These are phyloP conservation scores for Rhipidocladum racemiflorum DNA, from an alignment of 176 grass and related monocot species.

Conservation along the genomic window DNA sequence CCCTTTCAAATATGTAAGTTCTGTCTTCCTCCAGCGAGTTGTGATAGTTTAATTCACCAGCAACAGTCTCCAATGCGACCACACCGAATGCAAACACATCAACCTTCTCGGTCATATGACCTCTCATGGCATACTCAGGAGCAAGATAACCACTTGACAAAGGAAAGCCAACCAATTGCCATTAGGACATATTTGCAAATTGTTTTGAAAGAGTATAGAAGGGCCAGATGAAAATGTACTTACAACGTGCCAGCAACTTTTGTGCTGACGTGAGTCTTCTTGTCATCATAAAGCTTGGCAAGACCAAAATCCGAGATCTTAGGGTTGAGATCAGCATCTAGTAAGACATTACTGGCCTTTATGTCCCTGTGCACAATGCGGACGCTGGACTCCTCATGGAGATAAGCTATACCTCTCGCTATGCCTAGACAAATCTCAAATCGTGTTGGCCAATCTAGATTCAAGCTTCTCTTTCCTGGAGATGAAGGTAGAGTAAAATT, in stretches of 20 bases:
- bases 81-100: constrained; percentile 84
- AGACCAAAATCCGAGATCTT: constrained; percentile 94
- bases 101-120: constrained; percentile 83
- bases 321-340: constrained; percentile 65
- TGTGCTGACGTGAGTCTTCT: constrained; percentile 80
- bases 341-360: constrained; percentile 81
- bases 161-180: neutral
- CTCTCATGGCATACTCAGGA: constrained; percentile 92
- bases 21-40: constrained; percentile 30
- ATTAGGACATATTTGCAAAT: constrained; percentile 10
- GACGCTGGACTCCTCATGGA: constrained; percentile 78
- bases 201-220: neutral
- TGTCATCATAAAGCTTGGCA: constrained; percentile 84
- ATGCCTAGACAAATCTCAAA: constrained; percentile 82
- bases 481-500: neutral
- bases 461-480: constrained; percentile 44
- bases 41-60: constrained; percentile 64
- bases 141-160: constrained; percentile 74
- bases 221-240: constrained; percentile 17
- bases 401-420: constrained; percentile 65
- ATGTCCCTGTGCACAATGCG: constrained; percentile 89
- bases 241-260: constrained; percentile 90
- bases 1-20: constrained; percentile 82
- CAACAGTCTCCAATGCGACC: constrained; percentile 55
- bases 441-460: constrained; percentile 63